Conservation (phyloP, 306 rosid genomes). For the Lupinus albus region DNA sequence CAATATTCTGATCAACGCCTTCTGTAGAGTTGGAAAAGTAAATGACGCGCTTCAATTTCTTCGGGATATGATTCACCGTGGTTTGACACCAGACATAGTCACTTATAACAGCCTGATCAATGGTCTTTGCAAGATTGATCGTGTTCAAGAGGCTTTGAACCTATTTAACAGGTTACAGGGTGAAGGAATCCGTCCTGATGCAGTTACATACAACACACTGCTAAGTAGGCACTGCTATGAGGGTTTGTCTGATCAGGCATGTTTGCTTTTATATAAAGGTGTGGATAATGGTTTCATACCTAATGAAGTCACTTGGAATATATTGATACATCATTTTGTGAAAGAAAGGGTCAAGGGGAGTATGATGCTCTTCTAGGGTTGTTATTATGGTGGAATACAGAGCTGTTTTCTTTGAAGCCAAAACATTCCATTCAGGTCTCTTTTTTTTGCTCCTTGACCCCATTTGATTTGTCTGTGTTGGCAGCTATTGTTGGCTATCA, state of each 20-base stretch:
- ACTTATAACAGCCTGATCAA: conserved; percentile 82
- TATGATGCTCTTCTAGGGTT: conserved; percentile 32
- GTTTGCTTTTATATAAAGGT: conserved; percentile 63
- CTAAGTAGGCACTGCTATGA: conserved; percentile 68
- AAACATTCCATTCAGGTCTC: conserved; percentile 8
- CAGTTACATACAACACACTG: conserved; percentile 78
- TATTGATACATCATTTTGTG: conserved; percentile 58
- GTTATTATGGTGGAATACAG: conserved; percentile 12
- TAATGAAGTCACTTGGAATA: conserved; percentile 70
- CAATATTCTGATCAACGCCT: conserved; percentile 77
- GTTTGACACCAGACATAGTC: conserved; percentile 76
- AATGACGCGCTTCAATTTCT: conserved; percentile 72
- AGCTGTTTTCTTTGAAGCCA: conserved; percentile 31
- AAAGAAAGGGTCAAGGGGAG: conserved; percentile 47
- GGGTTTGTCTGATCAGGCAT: conserved; percentile 68
- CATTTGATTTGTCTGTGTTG: conserved; percentile 34
- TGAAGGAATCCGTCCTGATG: conserved; percentile 75
- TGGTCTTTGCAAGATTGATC: conserved; percentile 78
- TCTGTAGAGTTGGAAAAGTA: conserved; percentile 73
- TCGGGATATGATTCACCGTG: conserved; percentile 69
- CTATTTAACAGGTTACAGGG: conserved; percentile 69
- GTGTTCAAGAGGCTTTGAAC: conserved; percentile 62
- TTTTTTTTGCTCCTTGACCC: conserved; percentile 18
- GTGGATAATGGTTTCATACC: conserved; percentile 74
- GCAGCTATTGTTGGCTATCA: conserved; percentile 29